Evolutionary conservation across 148 eudicot genomes (phyloP).

Genomic region (Chenopodium quinoa): DNA sequence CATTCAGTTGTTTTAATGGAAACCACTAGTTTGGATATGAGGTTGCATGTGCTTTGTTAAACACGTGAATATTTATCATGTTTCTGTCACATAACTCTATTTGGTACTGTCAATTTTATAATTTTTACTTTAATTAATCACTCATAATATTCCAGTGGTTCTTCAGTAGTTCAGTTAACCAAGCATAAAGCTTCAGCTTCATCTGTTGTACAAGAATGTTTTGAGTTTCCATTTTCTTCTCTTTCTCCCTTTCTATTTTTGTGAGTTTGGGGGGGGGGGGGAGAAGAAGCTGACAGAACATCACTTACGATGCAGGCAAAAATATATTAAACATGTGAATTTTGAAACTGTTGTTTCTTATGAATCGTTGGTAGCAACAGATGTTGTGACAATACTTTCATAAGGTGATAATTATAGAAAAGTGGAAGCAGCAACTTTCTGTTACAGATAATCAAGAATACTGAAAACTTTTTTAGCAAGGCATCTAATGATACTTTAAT

Average conservation of each 20-base stretch:
- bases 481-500: background rate
- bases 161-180: background rate
- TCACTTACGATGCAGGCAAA: background rate
- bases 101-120: background rate
- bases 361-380: background rate
- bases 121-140: background rate
- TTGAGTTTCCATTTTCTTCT: background rate
- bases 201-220: background rate
- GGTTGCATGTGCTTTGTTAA: background rate
- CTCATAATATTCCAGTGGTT: background rate
- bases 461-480: background rate
- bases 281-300: background rate
- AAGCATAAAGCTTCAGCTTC: background rate
- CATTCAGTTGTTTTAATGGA: background rate
- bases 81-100: background rate
- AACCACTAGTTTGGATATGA: background rate
- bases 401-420: background rate
- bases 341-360: background rate
- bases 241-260: background rate
- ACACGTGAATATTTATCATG: background rate
- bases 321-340: background rate
- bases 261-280: background rate
- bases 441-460: background rate
- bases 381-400: background rate
- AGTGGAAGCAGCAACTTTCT: background rate